Evolutionary conservation across 129 eudicot species (phyloP).

Genomic region (Gnaphalium uliginosum): DNA sequence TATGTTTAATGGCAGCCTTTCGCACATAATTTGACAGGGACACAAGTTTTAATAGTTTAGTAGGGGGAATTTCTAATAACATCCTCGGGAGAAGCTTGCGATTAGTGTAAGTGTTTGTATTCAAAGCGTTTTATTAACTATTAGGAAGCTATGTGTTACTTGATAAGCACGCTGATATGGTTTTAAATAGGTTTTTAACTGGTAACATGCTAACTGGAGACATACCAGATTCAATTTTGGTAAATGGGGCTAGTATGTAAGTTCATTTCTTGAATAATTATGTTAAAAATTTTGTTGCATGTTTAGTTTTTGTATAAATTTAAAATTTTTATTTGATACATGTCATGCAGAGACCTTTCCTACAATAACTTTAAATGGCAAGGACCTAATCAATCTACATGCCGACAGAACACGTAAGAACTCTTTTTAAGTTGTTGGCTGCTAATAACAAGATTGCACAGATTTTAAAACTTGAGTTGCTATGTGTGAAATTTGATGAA

Average conservation of each 20-base stretch:
- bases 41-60: slow-evolving; percentile 67
- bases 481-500: not conserved
- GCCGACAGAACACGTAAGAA: slow-evolving; percentile 60
- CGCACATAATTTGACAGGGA: slow-evolving; percentile 53
- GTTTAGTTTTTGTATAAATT: not conserved
- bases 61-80: slow-evolving; percentile 59
- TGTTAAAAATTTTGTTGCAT: slow-evolving; percentile 4
- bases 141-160: not conserved
- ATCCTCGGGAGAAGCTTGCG: slow-evolving; percentile 59
- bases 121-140: slow-evolving; percentile 1
- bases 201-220: slow-evolving; percentile 77
- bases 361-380: slow-evolving; percentile 85
- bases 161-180: slow-evolving; percentile 4
- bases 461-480: not conserved
- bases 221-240: slow-evolving; percentile 63
- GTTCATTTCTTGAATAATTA: slow-evolving; percentile 26
- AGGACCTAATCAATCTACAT: slow-evolving; percentile 61
- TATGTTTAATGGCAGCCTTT: slow-evolving; percentile 14
- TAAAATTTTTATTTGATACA: slow-evolving; percentile 9
- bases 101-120: slow-evolving; percentile 51
- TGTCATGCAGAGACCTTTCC: slow-evolving; percentile 76
- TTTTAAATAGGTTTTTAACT: slow-evolving; percentile 58
- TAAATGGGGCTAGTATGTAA: slow-evolving; percentile 75
- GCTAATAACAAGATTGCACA: not conserved
- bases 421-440: not conserved